Evolutionary conservation across 257 asterid species (phyloP), one percentile per base, ranked within the genome.

Genomic region (Solanum piurae): DNA sequence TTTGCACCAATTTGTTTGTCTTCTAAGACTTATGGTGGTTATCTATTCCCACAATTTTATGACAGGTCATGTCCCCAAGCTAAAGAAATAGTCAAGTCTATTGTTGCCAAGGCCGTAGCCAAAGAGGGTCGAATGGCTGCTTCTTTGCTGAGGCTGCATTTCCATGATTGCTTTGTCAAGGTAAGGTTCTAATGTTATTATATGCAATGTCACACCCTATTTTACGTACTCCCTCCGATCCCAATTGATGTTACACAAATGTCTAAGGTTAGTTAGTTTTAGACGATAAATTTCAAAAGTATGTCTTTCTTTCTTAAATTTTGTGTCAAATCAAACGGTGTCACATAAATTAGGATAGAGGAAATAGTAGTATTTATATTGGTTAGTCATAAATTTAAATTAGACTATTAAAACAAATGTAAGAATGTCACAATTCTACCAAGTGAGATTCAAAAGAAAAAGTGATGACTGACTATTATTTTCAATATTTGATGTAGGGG

Each of bases 81-180:
- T 2, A 92, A 68, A 69, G 87, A 93, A 38, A 94, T 95, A 13
- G 94, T 95, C 2, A 89, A 88, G 87, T 93, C 96, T 29, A 68
- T 95, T 58, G 95, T 96, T 60, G 94, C 98, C 0, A 93, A 95
- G 88, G 98, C 98, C 5, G 94, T 96, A 12, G 93, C 94, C 9
- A 91, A 71, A 89, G 98, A 96, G 75, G 91, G 97, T n/a, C 95
- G 98, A 55, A 95, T 95, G 98, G 99, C 98, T 75, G 99, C 99
- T 86, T 95, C 99, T 16, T 94, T 95, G 77, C 60, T 95, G 40
- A 91, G 98, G 91, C 95, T 96, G 58, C 98, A 95, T 89, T 96
- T 96, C 88, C 99, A 96, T 40, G 99, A 96, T 87, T 96, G 99
- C 92, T 96, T 96, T 88, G 98, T 95, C 88, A 92, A 95, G 99